These are phyloP conservation scores for Claviceps fusiformis DNA, from an alignment of 2,329 filamentous ascomycete genomes.

Conservation along the genomic window DNA sequence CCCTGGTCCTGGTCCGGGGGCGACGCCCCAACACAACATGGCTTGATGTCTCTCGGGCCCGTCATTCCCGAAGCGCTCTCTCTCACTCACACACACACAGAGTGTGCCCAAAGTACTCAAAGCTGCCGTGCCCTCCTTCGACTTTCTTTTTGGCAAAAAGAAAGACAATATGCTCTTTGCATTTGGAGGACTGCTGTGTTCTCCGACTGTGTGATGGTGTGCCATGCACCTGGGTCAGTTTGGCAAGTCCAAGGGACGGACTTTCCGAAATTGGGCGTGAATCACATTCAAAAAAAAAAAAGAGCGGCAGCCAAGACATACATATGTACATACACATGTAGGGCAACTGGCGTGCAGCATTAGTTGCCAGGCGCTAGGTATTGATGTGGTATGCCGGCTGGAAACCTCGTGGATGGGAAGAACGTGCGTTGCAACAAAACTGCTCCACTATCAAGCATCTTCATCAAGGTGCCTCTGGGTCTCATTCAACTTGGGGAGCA, in stretches of 20 bases:
- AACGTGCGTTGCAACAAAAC: background rate
- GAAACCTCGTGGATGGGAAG: background rate
- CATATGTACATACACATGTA: background rate
- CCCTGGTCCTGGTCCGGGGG: background rate
- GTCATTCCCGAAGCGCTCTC: background rate
- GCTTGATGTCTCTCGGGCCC: background rate
- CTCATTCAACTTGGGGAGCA: too few species aligned
- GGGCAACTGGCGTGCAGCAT: background rate
- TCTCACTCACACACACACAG: background rate
- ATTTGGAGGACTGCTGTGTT: background rate
- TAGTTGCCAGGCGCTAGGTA: background rate
- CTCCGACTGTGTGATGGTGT: background rate
- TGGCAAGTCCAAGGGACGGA: background rate
- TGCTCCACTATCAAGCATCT: background rate
- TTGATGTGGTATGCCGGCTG: background rate
- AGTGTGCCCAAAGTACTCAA: background rate
- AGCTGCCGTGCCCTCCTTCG: too few species aligned
- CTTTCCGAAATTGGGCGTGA: background rate
- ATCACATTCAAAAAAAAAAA: background rate
- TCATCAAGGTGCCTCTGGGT: background rate
- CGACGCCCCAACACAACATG: background rate
- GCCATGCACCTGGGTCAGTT: background rate
- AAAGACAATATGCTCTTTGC: background rate
- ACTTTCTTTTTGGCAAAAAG: background rate
- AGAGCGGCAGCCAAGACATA: background rate